Evolutionary conservation across 169 alveolate genomes (phyloP).

Genomic region (Plasmodium coatneyi): DNA sequence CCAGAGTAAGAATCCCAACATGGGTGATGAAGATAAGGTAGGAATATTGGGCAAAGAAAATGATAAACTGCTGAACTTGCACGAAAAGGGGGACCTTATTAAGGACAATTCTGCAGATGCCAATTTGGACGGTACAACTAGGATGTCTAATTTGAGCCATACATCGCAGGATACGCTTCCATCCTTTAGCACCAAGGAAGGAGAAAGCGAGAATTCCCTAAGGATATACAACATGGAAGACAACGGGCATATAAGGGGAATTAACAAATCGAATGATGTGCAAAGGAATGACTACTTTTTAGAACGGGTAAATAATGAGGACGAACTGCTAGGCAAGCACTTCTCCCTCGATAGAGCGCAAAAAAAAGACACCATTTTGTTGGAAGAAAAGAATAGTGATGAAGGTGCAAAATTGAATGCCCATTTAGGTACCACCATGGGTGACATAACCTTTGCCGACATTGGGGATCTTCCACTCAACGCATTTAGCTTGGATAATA

Average conservation of each 20-base stretch:
- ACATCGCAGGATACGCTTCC: not conserved
- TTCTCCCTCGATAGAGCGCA: not conserved
- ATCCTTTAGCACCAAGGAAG: not conserved
- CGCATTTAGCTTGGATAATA: slow-evolving; percentile 4
- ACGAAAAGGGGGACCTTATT: not conserved
- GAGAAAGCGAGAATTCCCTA: not conserved
- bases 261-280: not conserved
- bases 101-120: not conserved
- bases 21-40: not conserved
- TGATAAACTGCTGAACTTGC: not conserved
- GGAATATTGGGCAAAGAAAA: not conserved
- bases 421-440: slow-evolving; percentile 5
- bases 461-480: not conserved
- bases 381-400: slow-evolving; percentile 1
- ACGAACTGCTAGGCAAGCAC: not conserved
- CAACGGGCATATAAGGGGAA: not conserved
- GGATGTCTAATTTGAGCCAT: not conserved
- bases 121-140: not conserved
- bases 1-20: not conserved
- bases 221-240: not conserved
- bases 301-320: not conserved
- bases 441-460: not conserved
- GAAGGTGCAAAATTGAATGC: not conserved
- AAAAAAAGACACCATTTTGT: not conserved
- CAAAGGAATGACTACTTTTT: not conserved